Conservation (phyloP, 148 eudicot genomes). For the Arctostaphylos glauca region DNA sequence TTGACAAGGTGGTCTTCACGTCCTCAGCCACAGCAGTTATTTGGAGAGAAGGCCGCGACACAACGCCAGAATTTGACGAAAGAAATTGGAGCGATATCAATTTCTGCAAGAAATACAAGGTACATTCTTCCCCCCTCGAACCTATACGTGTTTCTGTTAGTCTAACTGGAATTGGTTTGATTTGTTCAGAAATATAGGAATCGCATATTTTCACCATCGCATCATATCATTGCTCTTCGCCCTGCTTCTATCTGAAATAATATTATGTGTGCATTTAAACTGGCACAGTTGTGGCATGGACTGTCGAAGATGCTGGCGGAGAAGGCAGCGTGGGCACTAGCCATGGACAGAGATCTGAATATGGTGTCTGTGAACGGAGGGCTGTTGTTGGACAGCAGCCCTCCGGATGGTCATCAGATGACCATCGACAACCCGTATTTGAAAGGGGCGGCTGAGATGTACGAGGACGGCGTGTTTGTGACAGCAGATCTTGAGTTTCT, state of each 20-base stretch:
- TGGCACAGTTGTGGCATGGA: slow-evolving; percentile 53
- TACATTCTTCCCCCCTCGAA: not conserved
- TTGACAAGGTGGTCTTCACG: slow-evolving; percentile 54
- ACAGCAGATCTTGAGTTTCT: slow-evolving; percentile 51
- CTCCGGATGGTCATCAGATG: slow-evolving; percentile 18
- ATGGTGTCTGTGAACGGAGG: slow-evolving; percentile 62
- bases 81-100: slow-evolving; percentile 50
- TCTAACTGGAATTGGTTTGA: not conserved
- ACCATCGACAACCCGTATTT: slow-evolving; percentile 42
- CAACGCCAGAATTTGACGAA: slow-evolving; percentile 38
- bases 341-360: slow-evolving; percentile 60
- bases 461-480: slow-evolving; percentile 57
- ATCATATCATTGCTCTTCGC: not conserved
- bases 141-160: not conserved
- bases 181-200: not conserved
- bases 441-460: slow-evolving; percentile 74
- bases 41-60: slow-evolving; percentile 33
- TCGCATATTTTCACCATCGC: not conserved
- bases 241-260: not conserved
- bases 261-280: not conserved
- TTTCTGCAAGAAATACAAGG: slow-evolving; percentile 56
- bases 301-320: slow-evolving; percentile 57
- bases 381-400: slow-evolving; percentile 23
- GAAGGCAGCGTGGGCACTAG: slow-evolving; percentile 65
- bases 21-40: slow-evolving; percentile 59